Percentiles rank a stretch among this genome's conserved stretches.
Conservation (phyloP, 768 basidiomycete species). For the Dictyophora rubrovolvata region DNA sequence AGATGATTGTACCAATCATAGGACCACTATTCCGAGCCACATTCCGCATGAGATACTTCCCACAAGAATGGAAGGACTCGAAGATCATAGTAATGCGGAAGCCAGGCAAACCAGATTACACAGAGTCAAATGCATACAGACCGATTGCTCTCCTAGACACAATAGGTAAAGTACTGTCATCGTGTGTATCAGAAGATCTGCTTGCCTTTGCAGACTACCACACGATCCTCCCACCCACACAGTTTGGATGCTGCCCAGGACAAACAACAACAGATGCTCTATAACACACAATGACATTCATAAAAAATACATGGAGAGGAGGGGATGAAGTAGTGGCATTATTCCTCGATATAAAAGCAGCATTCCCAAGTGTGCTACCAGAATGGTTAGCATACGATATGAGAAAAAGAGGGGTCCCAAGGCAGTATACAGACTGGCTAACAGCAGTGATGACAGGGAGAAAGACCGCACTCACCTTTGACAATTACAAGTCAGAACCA, state of each 20-base stretch:
- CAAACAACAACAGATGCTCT: conserved; percentile 27
- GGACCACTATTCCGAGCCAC: conserved; percentile 15
- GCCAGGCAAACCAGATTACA: conserved; percentile 26
- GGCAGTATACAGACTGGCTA: conserved; percentile 10
- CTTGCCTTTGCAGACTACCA: conserved; percentile 19
- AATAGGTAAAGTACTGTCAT: conserved; percentile 20
- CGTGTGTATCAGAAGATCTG: conserved; percentile 18
- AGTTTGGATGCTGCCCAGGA: conserved; percentile 33
- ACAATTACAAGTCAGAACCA: neutral
- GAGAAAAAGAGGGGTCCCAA: conserved; percentile 11
- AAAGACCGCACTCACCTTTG: neutral
- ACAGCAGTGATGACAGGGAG: neutral
- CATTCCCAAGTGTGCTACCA: conserved; percentile 18
- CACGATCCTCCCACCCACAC: conserved; percentile 23
- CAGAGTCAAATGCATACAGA: conserved; percentile 22
- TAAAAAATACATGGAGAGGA: conserved; percentile 18
- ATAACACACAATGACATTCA: conserved; percentile 8
- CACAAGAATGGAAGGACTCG: conserved; percentile 20
- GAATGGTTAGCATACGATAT: conserved; percentile 18
- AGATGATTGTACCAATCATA: conserved; percentile 19
- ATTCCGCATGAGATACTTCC: conserved; percentile 20
- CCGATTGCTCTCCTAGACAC: conserved; percentile 30
- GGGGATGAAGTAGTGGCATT: conserved; percentile 17
- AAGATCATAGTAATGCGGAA: conserved; percentile 25
- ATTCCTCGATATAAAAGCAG: conserved; percentile 23